Evolutionary conservation across 805 yeast genomes (phyloP), one percentile per base, ranked within the genome.

Genomic region (Yamadazyma sp.): DNA sequence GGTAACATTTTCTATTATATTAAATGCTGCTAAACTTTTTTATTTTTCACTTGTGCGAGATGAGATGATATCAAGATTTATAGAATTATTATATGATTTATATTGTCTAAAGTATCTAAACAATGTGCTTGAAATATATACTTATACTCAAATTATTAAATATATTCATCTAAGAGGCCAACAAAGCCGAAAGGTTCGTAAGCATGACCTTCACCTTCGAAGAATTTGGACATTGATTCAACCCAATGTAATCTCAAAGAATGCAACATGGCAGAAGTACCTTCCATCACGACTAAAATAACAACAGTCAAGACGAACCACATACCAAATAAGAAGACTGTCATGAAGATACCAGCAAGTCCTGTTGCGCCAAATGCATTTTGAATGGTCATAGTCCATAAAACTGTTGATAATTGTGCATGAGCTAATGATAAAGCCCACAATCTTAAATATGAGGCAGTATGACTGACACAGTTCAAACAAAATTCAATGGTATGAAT

Each of bases 211-310:
- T 91, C 98, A 58, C 99, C 99, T 55, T 85, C 93, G 53, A 89
- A 93, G 66, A 83, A 94, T 69, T 93, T 93, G 43, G 96, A 87
- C 99, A 93, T 93, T 18, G 96, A 82, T 68, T 93, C 99, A 44
- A 93, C 98, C 99, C 99, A 93, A 60, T 93, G 98, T 55, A 93
- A 75, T 72, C 99, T 86, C 55, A 93, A 75, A n/a, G 97, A 84
- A 64, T 93, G 99, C 55, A 93, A 75, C 98, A 93, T 93, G 23
- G 98, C 98, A 17, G 97, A 87, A 0, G 99, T 93, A 40, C 98
- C 99, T 64, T 93, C 99, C 99, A 93, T 93, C 35, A 85, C 69
- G 10, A 93, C 98, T 53, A 93, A 73, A 49, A 93, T 87, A 52
- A 86, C 83, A 17, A 89, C 91, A 0, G 98, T 91, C 43, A 93